A percentile compares a stretch with the other conserved stretches of the same genome.
phyloP scores from a whole-genome alignment of 2,329 filamentous ascomycete genomes.

The Dothiorella sarmentorum region DNA sequence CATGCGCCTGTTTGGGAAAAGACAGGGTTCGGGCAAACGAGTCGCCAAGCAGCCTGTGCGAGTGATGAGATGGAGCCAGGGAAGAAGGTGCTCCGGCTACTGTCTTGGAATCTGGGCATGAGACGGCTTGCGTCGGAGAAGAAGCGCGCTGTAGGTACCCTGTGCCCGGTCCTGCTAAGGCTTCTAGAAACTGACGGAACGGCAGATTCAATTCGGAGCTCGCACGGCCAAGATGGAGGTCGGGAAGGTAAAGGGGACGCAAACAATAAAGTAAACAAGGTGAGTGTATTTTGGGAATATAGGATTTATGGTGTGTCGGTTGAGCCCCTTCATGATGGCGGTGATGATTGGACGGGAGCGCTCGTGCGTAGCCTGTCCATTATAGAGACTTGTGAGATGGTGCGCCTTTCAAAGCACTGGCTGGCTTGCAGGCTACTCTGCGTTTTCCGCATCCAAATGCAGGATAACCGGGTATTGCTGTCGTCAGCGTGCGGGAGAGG shows the following conservation, averaged over 20 bases:
- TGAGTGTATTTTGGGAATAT: conserved; percentile 22
- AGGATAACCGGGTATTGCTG: conserved; percentile 13
- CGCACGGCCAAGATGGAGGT: conserved; percentile 49
- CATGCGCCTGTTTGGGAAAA: conserved; percentile 74
- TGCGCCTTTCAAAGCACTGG: background rate
- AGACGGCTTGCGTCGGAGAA: conserved; percentile 72
- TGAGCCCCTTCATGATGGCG: conserved; percentile 11
- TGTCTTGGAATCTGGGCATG: conserved; percentile 74
- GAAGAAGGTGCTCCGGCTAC: conserved; percentile 74
- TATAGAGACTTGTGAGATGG: conserved; percentile 19
- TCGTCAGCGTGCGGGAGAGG: conserved; percentile 12
- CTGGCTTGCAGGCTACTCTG: background rate
- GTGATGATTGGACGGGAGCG: conserved; percentile 17
- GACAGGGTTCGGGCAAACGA: conserved; percentile 70
- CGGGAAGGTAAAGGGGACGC: conserved; percentile 47
- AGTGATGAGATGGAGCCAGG: conserved; percentile 57
- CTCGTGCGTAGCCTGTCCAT: background rate
- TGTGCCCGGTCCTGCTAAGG: background rate
- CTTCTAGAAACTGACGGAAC: background rate
- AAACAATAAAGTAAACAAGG: conserved; percentile 35
- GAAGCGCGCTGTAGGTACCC: conserved; percentile 72
- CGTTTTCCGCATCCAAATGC: conserved; percentile 4
- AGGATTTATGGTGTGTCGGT: background rate
- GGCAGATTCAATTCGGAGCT: conserved; percentile 43
- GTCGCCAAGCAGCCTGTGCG: background rate